These are phyloP conservation scores for Phaeosphaeria sp. DNA, from an alignment of 2,329 filamentous ascomycete genomes.

Conservation along the genomic window DNA sequence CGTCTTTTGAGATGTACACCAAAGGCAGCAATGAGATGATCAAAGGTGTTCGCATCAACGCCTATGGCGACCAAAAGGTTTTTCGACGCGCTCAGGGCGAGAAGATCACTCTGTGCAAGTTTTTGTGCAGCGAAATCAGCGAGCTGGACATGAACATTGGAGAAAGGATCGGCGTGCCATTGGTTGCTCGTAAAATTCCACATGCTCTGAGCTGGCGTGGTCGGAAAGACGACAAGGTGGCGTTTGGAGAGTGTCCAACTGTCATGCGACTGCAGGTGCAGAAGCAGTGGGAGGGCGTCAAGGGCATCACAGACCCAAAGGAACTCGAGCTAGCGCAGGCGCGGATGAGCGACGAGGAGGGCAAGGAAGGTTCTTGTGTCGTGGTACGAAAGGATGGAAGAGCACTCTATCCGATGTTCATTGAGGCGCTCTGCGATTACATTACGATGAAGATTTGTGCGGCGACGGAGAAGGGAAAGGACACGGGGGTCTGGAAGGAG, in stretches of 20 bases:
- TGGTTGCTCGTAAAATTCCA: constrained; percentile 3
- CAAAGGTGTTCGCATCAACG: too few species aligned
- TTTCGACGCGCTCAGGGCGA: too few species aligned
- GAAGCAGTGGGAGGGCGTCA: not conserved
- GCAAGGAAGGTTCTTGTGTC: not conserved
- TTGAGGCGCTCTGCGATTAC: too few species aligned
- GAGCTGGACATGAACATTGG: constrained; percentile 5
- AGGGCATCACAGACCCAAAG: too few species aligned
- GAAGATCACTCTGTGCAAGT: too few species aligned
- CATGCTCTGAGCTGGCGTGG: constrained; percentile 1
- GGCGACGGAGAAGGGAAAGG: not conserved
- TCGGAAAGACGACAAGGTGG: not conserved
- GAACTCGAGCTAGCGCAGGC: too few species aligned
- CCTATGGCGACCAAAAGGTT: too few species aligned
- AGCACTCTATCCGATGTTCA: not conserved
- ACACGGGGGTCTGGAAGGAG: not conserved
- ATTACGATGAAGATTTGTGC: not conserved
- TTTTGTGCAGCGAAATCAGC: not conserved
- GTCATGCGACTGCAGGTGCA: not conserved
- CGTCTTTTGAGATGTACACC: too few species aligned
- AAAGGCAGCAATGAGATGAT: too few species aligned
- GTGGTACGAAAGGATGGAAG: not conserved
- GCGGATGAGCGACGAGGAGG: too few species aligned
- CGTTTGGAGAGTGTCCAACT: not conserved
- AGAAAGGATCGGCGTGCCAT: constrained; percentile 10